Base-by-base conservation (phyloP, 345 rosid species). In the Lumnitzera littorea region DNA sequence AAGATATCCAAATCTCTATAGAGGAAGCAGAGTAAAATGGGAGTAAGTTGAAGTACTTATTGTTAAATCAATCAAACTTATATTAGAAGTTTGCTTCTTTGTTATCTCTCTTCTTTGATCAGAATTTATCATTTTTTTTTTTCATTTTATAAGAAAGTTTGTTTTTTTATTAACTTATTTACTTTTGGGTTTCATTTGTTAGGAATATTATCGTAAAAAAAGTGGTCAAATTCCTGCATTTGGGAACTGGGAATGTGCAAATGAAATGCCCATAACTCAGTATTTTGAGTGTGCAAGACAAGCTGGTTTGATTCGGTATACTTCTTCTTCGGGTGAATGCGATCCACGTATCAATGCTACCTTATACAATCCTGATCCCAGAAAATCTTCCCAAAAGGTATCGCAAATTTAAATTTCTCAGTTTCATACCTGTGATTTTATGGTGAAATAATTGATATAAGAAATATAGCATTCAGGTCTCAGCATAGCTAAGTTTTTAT, bases 211-310 rank as follows among this genome's bases (percentile, higher is more conserved):
- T 31, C 69, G 77, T 68, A 87, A 74, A 62, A 81, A 81, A 61
- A 87, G 96, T 20, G 89, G 98, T 16, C 96, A 84, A 64, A 87
- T 92, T 56, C 98, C 98, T 0, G 80, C 81, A 54, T 92, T 92
- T 64, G 98, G 98, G 64, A 71, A 92, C 65, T 92, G 98, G 98
- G 96, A 92, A 2, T 67, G 78, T 12, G 85, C 96, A 36, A 87
- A 84, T 57, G 88, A 92, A 20, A 50, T 87, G 70, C 98, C 98
- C 46, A 92, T 92, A 55, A 92, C 98, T 50, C 96, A 85, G 78
- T 92, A 92, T 67, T 92, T 92, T 16, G 98, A 92, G 73, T 64
- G 78, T 57, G 94, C 98, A 55, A 81, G 96, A 69, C 94, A 89
- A 65, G 96, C 98, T 48, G 98, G 98, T 50, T 68, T 92, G 61